Base-by-base conservation (phyloP, 352 stramenopile genomes). In the Phytophthora melonis region DNA sequence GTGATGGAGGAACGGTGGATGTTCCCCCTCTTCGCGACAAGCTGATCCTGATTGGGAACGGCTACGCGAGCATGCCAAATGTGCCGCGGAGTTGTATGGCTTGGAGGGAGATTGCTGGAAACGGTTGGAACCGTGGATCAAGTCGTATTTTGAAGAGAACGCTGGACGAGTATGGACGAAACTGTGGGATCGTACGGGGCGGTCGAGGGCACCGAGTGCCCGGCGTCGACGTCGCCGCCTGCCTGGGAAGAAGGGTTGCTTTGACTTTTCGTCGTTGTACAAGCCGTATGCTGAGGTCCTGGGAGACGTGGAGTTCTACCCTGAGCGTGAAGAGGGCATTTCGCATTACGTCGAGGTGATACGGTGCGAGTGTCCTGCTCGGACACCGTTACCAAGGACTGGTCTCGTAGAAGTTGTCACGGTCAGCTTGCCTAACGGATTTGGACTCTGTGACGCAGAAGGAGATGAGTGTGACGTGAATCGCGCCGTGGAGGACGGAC, bases 241-340 rank as follows among this genome's bases (percentile, higher is more conserved):
- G 5, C n/a, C 2, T 14, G 6, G 25, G 7, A 23, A 27, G n/a
- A 53, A 25, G 45, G n/a, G n/a, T 0, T 3, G 5, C 13, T 52
- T 62, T 34, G 56, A 62, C 32, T 62, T 34, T 21, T 62, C 56
- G 5, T 47, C 56, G 32, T n/a, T 62, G 45, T 53, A 53, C 11
- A 53, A 53, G n/a, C n/a, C 45, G 9, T 50, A 32, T 39, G n/a
- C 30, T 13, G 56, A 52, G 34, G 56, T 23, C 1, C 3, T 62
- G 34, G 30, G 9, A 5, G n/a, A n/a, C n/a, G n/a, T n/a, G n/a
- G n/a, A n/a, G n/a, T n/a, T n/a, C n/a, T n/a, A n/a, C n/a, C n/a
- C n/a, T n/a, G n/a, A n/a, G n/a, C n/a, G n/a, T n/a, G n/a, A n/a
- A n/a, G n/a, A n/a, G n/a, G n/a, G n/a, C n/a, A n/a, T n/a, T n/a